Evolutionary conservation across 2,329 filamentous ascomycete species (phyloP).

Genomic region (Microascus cirrosus): DNA sequence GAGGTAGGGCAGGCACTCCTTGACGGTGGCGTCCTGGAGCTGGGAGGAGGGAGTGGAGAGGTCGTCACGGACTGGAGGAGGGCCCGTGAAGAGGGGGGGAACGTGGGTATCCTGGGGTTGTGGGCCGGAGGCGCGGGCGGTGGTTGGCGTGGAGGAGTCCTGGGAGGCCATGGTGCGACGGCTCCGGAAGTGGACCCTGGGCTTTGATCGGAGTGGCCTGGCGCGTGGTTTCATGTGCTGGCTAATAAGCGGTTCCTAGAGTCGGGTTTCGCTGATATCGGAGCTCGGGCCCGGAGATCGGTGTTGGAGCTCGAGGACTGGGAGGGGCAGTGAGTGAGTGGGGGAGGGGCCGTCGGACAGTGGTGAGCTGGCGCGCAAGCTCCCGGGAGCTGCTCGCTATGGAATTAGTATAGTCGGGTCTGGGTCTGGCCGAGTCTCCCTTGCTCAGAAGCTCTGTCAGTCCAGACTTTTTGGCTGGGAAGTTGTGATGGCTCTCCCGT

Average conservation of each 20-base stretch:
- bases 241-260: neutral
- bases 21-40: constrained; percentile 57
- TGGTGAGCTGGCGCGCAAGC: neutral
- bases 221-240: constrained; percentile 3
- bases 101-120: constrained; percentile 15
- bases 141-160: neutral
- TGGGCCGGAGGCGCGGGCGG: neutral
- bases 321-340: neutral
- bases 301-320: neutral
- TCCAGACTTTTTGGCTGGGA: neutral
- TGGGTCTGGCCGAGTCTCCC: neutral
- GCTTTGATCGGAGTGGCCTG: neutral
- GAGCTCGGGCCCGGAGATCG: neutral
- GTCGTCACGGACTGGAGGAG: constrained; percentile 53
- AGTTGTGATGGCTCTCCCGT: neutral
- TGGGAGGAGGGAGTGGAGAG: constrained; percentile 57
- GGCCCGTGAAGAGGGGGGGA: constrained; percentile 44
- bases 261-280: neutral
- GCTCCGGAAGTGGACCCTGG: constrained; percentile 3
- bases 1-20: constrained; percentile 60
- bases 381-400: neutral
- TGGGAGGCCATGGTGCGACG: constrained; percentile 3
- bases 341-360: neutral
- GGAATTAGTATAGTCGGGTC: neutral
- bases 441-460: neutral